Conservation (phyloP, 495 filamentous ascomycete genomes). For the Rusavskia elegans region DNA sequence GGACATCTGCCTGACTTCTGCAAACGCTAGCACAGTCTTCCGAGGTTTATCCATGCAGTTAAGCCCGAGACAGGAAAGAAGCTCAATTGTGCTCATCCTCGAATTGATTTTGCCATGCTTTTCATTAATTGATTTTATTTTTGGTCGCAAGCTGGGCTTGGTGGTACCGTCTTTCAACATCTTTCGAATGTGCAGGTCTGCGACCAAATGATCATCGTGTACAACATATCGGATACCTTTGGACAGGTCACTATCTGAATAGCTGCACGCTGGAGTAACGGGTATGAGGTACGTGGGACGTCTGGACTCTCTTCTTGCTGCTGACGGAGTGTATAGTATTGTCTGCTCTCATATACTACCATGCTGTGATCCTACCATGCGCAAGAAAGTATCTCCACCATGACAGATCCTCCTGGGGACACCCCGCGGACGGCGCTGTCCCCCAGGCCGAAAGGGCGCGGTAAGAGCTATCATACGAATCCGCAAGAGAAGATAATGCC, state of each 20-base stretch:
- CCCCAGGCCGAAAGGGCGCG: constrained; percentile 46
- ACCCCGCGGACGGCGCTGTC: constrained; percentile 25
- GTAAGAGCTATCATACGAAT: constrained; percentile 20
- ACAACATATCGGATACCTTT: neutral
- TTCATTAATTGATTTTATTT: neutral
- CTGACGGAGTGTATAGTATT: neutral
- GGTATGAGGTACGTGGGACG: neutral
- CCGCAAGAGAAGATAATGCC: neutral
- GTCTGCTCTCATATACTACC: neutral
- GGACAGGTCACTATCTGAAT: neutral
- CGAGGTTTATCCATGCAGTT: too few species aligned
- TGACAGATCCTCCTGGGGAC: constrained; percentile 1
- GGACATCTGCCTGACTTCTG: too few species aligned
- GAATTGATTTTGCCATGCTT: neutral
- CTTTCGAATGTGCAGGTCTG: neutral
- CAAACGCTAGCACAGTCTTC: too few species aligned
- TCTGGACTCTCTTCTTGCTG: neutral
- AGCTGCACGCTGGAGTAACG: neutral
- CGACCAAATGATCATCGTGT: neutral
- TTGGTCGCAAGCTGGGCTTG: neutral
- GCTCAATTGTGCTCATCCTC: too few species aligned
- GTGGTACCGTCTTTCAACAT: neutral
- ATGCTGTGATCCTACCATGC: neutral
- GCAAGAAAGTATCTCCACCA: neutral
- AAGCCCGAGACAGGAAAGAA: too few species aligned